Evolutionary conservation across 2,329 filamentous ascomycete genomes (phyloP).

Genomic region (Salinomyces thailandicus): DNA sequence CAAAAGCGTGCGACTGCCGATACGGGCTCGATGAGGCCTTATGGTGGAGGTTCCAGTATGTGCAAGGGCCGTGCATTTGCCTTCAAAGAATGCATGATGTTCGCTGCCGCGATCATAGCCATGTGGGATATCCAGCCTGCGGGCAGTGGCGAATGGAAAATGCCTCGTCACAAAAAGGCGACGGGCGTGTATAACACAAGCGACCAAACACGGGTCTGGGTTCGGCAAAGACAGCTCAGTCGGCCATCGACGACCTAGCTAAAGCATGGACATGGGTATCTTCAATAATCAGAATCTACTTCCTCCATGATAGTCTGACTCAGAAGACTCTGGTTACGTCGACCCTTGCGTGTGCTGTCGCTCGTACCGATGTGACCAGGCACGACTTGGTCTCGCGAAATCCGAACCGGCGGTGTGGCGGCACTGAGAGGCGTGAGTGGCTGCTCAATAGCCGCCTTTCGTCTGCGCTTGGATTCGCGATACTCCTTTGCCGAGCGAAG

Average conservation of each 20-base stretch:
- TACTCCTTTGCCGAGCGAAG: slow-evolving; percentile 23
- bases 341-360: slow-evolving; percentile 25
- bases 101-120: slow-evolving; percentile 42
- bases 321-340: slow-evolving; percentile 42
- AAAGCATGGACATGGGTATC: too few relatives aligned
- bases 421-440: slow-evolving; percentile 10
- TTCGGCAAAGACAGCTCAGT: slow-evolving; percentile 27
- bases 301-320: slow-evolving; percentile 60
- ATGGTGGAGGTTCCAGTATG: slow-evolving; percentile 36
- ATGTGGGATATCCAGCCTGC: slow-evolving; percentile 47
- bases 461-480: slow-evolving; percentile 21
- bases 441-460: slow-evolving; percentile 13
- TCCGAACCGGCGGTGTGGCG: slow-evolving; percentile 8
- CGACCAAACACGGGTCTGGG: slow-evolving; percentile 44
- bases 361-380: slow-evolving; percentile 14
- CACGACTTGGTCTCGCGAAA: too few relatives aligned
- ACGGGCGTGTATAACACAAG: slow-evolving; percentile 42
- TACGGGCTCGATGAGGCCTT: slow-evolving; percentile 37
- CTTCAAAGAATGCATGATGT: slow-evolving; percentile 40
- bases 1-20: slow-evolving; percentile 24
- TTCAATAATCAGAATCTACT: slow-evolving; percentile 45
- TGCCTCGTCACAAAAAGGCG: slow-evolving; percentile 41
- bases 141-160: slow-evolving; percentile 36
- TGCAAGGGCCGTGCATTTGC: slow-evolving; percentile 44
- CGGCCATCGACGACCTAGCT: slow-evolving; percentile 6